phyloP scores from a whole-genome alignment of 495 filamentous ascomycete species.

The Podospora australis region DNA sequence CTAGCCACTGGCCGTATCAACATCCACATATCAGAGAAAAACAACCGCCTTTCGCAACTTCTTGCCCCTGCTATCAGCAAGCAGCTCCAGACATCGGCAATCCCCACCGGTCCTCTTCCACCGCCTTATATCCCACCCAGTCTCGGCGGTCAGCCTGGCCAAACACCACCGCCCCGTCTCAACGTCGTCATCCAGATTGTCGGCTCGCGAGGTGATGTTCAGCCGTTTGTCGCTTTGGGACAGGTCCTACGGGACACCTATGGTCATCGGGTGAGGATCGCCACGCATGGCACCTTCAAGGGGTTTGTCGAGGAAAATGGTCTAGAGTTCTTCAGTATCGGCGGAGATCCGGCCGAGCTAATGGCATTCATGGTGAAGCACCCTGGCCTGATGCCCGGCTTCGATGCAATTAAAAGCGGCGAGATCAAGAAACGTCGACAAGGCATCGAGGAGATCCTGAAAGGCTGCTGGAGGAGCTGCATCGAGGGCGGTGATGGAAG shows the following conservation, averaged over 20 bases:
- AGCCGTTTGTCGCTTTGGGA: constrained; percentile 68
- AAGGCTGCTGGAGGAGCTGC: constrained; percentile 57
- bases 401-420: constrained; percentile 58
- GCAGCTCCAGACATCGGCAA: constrained; percentile 41
- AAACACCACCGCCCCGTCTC: constrained; percentile 50
- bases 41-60: constrained; percentile 55
- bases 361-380: constrained; percentile 85
- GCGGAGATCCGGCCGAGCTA: constrained; percentile 64
- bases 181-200: constrained; percentile 80
- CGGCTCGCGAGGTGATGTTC: constrained; percentile 68
- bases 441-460: constrained; percentile 56
- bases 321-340: constrained; percentile 66
- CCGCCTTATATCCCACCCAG: constrained; percentile 57
- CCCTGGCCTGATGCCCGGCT: constrained; percentile 60
- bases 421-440: constrained; percentile 55
- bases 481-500: constrained; percentile 44
- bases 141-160: constrained; percentile 51
- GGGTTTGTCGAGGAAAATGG: constrained; percentile 60
- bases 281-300: constrained; percentile 62
- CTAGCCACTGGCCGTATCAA: constrained; percentile 63
- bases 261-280: constrained; percentile 63
- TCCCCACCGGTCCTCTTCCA: constrained; percentile 36
- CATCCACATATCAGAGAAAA: constrained; percentile 67
- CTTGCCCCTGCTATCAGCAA: constrained; percentile 57
- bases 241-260: constrained; percentile 61